Conservation (phyloP, 2,329 filamentous ascomycete species). For the Hymenoscyphus occultus region DNA sequence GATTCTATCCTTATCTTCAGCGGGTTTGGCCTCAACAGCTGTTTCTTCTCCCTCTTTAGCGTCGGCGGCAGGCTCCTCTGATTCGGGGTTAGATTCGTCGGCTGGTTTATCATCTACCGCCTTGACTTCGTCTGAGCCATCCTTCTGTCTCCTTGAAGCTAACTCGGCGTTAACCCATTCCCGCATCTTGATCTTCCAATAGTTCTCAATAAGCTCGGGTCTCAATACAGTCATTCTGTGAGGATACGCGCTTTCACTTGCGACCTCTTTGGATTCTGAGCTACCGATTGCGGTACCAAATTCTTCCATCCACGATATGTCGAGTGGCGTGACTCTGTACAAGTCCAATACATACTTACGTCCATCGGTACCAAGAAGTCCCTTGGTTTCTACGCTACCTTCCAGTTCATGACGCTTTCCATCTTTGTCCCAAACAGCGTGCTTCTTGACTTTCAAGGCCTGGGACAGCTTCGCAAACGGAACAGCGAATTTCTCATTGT, state of each 20-base stretch:
- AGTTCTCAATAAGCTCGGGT: constrained; percentile 83
- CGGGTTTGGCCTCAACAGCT: constrained; percentile 23
- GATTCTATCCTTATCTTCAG: constrained; percentile 57
- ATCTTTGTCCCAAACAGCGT: constrained; percentile 97
- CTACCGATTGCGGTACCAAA: constrained; percentile 47
- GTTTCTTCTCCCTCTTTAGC: constrained; percentile 29
- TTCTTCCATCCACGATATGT: constrained; percentile 87
- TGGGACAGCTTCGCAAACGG: constrained; percentile 90
- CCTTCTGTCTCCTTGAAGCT: constrained; percentile 50
- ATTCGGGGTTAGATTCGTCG: constrained; percentile 31
- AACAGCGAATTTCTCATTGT: constrained; percentile 79
- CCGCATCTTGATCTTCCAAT: constrained; percentile 80
- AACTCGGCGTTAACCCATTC: constrained; percentile 83
- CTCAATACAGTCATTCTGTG: constrained; percentile 95
- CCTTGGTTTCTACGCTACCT: constrained; percentile 96
- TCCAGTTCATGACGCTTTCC: constrained; percentile 86
- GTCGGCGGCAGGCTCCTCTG: constrained; percentile 32
- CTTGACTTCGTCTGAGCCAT: constrained; percentile 31
- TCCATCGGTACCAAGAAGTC: constrained; percentile 92
- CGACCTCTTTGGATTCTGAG: constrained; percentile 35
- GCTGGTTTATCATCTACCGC: constrained; percentile 33
- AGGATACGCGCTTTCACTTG: constrained; percentile 58
- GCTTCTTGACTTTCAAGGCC: constrained; percentile 86
- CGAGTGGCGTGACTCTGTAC: constrained; percentile 89
- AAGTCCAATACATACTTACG: constrained; percentile 97